Percentiles rank a stretch among this genome's conserved stretches.
phyloP scores from a whole-genome alignment of 2,329 filamentous ascomycete species.

The Phyllosticta citrichinensis region DNA sequence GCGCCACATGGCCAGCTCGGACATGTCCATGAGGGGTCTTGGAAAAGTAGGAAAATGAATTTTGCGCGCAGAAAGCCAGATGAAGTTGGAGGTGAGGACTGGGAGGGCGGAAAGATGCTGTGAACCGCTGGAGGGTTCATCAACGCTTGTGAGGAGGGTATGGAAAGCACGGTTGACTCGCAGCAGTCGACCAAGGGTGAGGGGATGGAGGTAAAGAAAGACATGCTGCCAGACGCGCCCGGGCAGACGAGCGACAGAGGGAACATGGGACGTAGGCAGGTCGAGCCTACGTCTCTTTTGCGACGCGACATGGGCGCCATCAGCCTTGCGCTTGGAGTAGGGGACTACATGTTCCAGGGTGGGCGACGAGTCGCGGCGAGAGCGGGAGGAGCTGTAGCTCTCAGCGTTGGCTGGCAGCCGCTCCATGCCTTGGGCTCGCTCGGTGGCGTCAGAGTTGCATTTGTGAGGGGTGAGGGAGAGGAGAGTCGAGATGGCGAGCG shows the following conservation, averaged over 20 bases:
- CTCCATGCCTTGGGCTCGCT: conserved; percentile 9
- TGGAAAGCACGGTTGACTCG: conserved; percentile 59
- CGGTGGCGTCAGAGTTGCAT: neutral
- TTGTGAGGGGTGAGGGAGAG: neutral
- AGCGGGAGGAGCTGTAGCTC: conserved; percentile 1
- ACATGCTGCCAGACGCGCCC: conserved; percentile 60
- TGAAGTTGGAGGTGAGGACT: conserved; percentile 49
- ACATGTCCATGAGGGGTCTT: conserved; percentile 51
- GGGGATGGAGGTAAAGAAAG: conserved; percentile 56
- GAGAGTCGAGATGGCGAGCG: neutral
- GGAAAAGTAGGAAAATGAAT: conserved; percentile 58
- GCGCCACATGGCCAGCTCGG: conserved; percentile 69
- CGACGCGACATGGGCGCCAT: conserved; percentile 14
- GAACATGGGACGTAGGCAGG: conserved; percentile 13
- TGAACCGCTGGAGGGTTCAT: conserved; percentile 22
- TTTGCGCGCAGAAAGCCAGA: conserved; percentile 63
- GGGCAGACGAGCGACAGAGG: conserved; percentile 37
- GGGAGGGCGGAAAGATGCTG: conserved; percentile 22
- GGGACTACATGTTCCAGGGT: neutral
- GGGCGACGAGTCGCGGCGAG: neutral
- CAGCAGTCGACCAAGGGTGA: conserved; percentile 54
- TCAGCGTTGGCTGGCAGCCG: neutral
- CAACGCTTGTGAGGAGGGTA: conserved; percentile 31
- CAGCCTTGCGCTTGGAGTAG: conserved; percentile 26
- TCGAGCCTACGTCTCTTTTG: conserved; percentile 26